Base-by-base conservation (phyloP, 2,329 filamentous ascomycete species). In the Pseudohalonectria lignicola region DNA sequence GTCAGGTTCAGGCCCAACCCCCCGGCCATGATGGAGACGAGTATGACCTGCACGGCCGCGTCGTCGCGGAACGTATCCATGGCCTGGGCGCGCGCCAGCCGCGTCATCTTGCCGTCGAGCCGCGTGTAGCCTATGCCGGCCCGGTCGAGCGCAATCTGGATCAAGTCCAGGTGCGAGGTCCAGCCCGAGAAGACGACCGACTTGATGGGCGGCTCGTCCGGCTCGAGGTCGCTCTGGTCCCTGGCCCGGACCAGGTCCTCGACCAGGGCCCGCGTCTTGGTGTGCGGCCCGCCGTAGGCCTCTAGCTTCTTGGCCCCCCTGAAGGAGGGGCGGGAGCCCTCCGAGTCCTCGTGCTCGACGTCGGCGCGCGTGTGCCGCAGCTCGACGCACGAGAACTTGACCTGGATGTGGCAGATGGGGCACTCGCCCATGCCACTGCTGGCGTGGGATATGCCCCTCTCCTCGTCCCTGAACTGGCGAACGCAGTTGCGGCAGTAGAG, bases 101-200 rank as follows among this genome's bases (percentile, higher is more conserved):
- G 82, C 0, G 74, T 68, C 86, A 96, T 94, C 45, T 78, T 85
- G 37, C 92, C 92, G 50, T 96, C 92, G 2, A 98, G 77, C n/a
- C 92, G 83, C 4, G 77, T 76, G 53, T 77, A 88, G 2, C 60
- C 65, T 55, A 93, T 84, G 9, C 70, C 67, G 10, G 71, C 71
- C 36, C 75, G 69, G 21, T 76, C 68, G 12, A 96, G 70, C 0
- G 88, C 90, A 36, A 86, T 69, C 53, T 92, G 79, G 47, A 98
- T 94, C 16, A 98, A 74, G 55, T 96, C 88, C 13, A 98, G 75
- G 54, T 96, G 88, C 0, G 83, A 81, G 0, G 92, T 96, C 88
- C 92, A 96, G n/a, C 80, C 81, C 0, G 87, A 94, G 60, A 96
- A 96, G 6, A 98, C 79, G 12, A 98, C 87, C 19, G 86, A 92